Evolutionary conservation across 202 grass and related monocot species (phyloP).

Genomic region (Dendrocalamus latiflorus): DNA sequence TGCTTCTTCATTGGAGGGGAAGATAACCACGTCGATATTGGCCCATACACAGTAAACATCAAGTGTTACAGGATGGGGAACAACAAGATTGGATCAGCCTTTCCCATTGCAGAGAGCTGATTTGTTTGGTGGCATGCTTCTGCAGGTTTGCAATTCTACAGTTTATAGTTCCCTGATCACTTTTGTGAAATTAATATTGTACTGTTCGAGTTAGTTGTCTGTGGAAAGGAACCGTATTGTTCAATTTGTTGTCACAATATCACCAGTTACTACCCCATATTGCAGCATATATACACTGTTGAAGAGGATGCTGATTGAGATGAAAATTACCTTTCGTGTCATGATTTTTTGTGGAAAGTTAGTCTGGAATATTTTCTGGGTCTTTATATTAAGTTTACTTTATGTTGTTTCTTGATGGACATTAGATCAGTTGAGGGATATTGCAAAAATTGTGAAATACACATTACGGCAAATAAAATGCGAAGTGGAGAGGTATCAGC

Average conservation of each 20-base stretch:
- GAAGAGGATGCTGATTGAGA: not conserved
- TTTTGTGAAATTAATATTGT: not conserved
- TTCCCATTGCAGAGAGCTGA: no score
- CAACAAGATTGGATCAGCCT: no score
- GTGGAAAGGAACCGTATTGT: not conserved
- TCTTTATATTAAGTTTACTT: not conserved
- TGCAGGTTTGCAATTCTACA: not conserved
- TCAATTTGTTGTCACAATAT: not conserved
- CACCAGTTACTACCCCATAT: not conserved
- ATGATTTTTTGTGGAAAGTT: not conserved
- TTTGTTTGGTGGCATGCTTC: no score
- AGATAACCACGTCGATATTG: no score
- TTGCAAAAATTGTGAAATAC: no score
- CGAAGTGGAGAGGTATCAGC: no score
- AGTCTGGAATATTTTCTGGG: not conserved
- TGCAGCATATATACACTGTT: not conserved
- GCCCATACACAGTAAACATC: no score
- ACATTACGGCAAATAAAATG: no score
- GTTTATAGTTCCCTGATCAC: not conserved
- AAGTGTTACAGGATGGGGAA: no score
- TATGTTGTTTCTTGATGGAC: not conserved
- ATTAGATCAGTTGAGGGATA: no score
- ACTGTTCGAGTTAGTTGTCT: not conserved
- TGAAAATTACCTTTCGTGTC: not conserved
- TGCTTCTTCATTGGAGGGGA: no score